These are phyloP conservation scores for Eimeria maxima DNA, from an alignment of 169 alveolate genomes.

Conservation along the genomic window DNA sequence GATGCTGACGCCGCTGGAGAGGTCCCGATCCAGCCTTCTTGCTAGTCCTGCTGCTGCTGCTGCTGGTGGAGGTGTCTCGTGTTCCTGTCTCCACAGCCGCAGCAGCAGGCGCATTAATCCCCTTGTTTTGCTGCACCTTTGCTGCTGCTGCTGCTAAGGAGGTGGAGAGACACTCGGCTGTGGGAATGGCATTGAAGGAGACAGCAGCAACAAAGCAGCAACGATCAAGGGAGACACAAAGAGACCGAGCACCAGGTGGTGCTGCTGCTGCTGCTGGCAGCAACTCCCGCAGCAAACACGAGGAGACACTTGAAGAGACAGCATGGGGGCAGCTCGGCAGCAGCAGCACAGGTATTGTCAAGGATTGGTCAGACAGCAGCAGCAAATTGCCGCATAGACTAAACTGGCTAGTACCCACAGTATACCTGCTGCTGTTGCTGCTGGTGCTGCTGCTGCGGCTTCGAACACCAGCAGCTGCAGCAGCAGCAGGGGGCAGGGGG, in stretches of 20 bases:
- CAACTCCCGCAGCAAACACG: neutral
- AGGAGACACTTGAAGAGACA: neutral
- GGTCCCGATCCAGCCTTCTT: neutral
- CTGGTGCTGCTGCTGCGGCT: no score
- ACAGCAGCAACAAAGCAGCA: constrained; percentile 35
- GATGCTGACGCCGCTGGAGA: neutral
- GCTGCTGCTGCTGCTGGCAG: neutral
- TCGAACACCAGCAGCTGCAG: neutral
- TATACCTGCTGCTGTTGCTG: no score
- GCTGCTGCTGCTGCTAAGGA: neutral
- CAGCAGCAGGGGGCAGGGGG: neutral
- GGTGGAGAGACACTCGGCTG: neutral
- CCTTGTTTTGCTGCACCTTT: neutral
- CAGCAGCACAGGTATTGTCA: neutral
- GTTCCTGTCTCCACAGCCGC: neutral
- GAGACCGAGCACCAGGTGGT: neutral
- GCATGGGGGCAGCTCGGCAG: neutral
- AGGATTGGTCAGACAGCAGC: constrained; percentile 2
- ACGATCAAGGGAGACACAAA: neutral
- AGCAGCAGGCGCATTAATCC: neutral
- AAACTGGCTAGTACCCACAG: no score
- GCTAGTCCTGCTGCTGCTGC: neutral
- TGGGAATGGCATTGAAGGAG: neutral
- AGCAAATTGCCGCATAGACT: constrained; percentile 6
- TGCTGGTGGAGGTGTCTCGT: no score